Base-by-base conservation (phyloP, 2,329 filamentous ascomycete species). In the Penicillium palitans region DNA sequence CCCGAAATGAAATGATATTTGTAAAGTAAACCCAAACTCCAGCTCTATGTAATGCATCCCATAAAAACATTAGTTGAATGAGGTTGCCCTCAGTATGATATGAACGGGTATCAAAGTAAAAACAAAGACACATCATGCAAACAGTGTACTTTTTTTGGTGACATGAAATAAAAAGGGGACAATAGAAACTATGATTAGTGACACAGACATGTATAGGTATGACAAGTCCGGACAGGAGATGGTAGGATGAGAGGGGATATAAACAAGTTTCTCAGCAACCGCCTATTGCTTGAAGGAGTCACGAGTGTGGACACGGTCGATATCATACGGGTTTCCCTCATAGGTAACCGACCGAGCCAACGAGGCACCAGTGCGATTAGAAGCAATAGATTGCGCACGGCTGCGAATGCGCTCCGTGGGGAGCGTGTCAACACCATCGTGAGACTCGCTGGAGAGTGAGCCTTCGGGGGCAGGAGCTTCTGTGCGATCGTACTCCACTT, bases 271-370 rank as follows among this genome's bases (percentile, higher is more conserved):
- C 33, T 39, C 45, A 50, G 27, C 45, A 56, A 33, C 53, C 15
- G 17, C 12, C 13, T 42, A 50, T 40, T 59, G 49, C 55, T 72
- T 73, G 64, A 73, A 73, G 13, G 74, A 75, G 27, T 78, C 71
- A 33, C 64, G 69, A 3, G 77, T 79, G 61, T 79, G 72, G 44
- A 79, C 76, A 21, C 76, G 71, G 54, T 79, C 77, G 57, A 79
- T 72, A 58, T 77, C 75, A 60, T 74, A 79, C 3, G 77, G 77
- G 51, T 78, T 79, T 10, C 71, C 75, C 17, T 79, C 76, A 46
- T 79, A 79, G n/a, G 71, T 64, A 33, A 62, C 65, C n/a, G 57
- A 51, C 39, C 61, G 65, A 41, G 63, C 44, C 55, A 63, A 35
- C 17, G 65, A 69, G 25, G 50, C 65, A 27, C 59, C 58, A 9